Base-by-base conservation (phyloP, 2,329 filamentous ascomycete species). In the Pyrenochaeta sp. region DNA sequence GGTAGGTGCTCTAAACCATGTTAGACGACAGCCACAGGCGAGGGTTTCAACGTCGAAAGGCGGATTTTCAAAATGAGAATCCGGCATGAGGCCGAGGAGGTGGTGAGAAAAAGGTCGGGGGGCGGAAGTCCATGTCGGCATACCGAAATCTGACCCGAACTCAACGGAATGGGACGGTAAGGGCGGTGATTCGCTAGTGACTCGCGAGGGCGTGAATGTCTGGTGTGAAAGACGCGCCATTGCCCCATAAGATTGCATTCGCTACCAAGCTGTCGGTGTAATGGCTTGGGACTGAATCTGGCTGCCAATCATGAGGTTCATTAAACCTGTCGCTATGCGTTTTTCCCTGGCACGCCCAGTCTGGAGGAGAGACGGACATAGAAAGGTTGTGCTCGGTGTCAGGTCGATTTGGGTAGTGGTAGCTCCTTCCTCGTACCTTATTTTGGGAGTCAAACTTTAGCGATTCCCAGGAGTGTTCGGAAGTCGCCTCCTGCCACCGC, bases 221-320 rank as follows among this genome's bases (percentile, higher is more conserved):
- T 56, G 54, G 57, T 44, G 58, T 52, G 57, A 55, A 58, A 58
- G 61, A 61, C 47, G 59, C 69, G 68, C 69, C 64, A 68, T 59
- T 50, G 42, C 49, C 68, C 66, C 64, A 71, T 59, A 60, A 68
- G 61, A 66, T 56, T 64, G 64, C 65, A 61, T 66, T 75, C 73
- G 73, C 59, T 73, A 72, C 74, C 74, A 73, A 42, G 10, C 66
- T 68, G 68, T 70, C 72, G 74, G 73, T 55, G 61, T 60, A 27
- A 50, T 59, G 61, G 66, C 66, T 62, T 62, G 61, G 51, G 55
- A 50, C 48, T 50, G 32, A 51, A 50, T 37, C 50, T 54, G 54
- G 48, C 54, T 64, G 59, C 69, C 65, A 69, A 71, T 67, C 58
- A 67, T 44, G 49, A 42, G 45, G 56, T 37, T 24, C 45, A 28